Evolutionary conservation across 2,329 filamentous ascomycete species (phyloP), one percentile per base, ranked within the genome.

Genomic region (Sporothrix dimorphospora): DNA sequence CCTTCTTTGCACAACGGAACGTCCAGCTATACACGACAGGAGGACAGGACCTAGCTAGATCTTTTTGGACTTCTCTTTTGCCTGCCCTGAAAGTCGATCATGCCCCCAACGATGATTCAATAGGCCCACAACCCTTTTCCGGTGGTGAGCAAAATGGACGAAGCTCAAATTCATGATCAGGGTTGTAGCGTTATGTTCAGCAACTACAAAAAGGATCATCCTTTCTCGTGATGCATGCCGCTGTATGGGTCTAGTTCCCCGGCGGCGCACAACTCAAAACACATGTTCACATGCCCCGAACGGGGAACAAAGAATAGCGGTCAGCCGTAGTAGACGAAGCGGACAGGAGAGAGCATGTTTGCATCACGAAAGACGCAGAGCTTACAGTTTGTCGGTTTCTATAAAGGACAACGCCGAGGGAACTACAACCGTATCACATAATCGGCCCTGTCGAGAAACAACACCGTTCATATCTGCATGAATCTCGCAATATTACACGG

Each of bases 341-440:
- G 30, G 19, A 4, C 55, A 55, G 24, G 6, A 55, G 12, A 59
- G n/a, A 42, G n/a, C 59, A 27, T 45, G 12, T 65, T 45, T 65
- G 38, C 8, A 65, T 65, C 59, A 45, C 59, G 34, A 42, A 45
- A 34, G 14, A 45, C 19, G 11, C 38, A 19, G 34, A 42, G 19
- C n/a, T 42, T 6, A 42, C 57, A 34, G 14, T 57, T 19, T 34
- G 8, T 27, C 19, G 4, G 27, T 19, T 4, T 14, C 27, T 27
- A 24, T 21, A 9, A 42, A 40, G 47, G 47, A 38, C 47, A 40
- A 53, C 45, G 8, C 65, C 45, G 65, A 53, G 47, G 45, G 34
- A 12, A 42, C 19, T 9, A 47, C 16, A n/a, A 34, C 63, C 9
- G 42, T 53, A 68, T 68, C 65, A 68, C 65, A 68, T 68, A 68